A percentile compares a stretch with the other conserved stretches of the same genome.
phyloP scores from a whole-genome alignment of 1,284 basidiomycete species.

The Afroboletus lepidellus region DNA sequence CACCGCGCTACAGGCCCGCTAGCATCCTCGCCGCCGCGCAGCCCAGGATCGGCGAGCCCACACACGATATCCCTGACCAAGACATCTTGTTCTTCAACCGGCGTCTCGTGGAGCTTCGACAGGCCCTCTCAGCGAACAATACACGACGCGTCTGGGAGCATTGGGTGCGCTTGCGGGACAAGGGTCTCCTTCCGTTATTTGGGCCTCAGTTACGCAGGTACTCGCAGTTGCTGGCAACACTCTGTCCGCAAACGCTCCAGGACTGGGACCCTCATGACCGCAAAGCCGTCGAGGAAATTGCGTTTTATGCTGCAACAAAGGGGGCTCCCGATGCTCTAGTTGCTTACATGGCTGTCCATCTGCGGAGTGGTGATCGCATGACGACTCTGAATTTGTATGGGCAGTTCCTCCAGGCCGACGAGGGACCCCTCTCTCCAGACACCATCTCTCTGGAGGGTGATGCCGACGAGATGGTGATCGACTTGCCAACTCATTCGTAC shows the following conservation, averaged over 20 bases:
- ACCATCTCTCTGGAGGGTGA: slow-evolving; percentile 20
- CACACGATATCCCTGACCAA: slow-evolving; percentile 31
- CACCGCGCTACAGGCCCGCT: slow-evolving; percentile 12
- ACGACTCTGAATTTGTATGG: slow-evolving; percentile 48
- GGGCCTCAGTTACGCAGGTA: slow-evolving; percentile 42
- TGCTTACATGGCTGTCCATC: slow-evolving; percentile 47
- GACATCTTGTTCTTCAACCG: slow-evolving; percentile 37
- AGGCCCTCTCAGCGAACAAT: slow-evolving; percentile 38
- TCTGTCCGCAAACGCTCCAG: slow-evolving; percentile 26
- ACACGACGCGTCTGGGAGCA: slow-evolving; percentile 32
- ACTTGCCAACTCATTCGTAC: slow-evolving; percentile 17
- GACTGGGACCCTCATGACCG: slow-evolving; percentile 31
- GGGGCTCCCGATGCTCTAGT: slow-evolving; percentile 47
- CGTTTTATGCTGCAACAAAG: slow-evolving; percentile 44
- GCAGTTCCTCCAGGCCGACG: slow-evolving; percentile 36
- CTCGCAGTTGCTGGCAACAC: slow-evolving; percentile 37
- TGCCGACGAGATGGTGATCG: slow-evolving; percentile 19
- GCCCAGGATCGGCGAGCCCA: too few relatives aligned
- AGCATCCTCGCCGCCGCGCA: slow-evolving; percentile 15
- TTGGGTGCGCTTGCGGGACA: slow-evolving; percentile 47
- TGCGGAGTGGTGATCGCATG: slow-evolving; percentile 42
- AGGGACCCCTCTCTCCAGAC: slow-evolving; percentile 21
- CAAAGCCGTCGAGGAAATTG: slow-evolving; percentile 44
- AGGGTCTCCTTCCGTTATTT: slow-evolving; percentile 43
- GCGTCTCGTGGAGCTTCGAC: slow-evolving; percentile 36